Base-by-base conservation (phyloP, 805 yeast species). In the Barnettozyma sp. region DNA sequence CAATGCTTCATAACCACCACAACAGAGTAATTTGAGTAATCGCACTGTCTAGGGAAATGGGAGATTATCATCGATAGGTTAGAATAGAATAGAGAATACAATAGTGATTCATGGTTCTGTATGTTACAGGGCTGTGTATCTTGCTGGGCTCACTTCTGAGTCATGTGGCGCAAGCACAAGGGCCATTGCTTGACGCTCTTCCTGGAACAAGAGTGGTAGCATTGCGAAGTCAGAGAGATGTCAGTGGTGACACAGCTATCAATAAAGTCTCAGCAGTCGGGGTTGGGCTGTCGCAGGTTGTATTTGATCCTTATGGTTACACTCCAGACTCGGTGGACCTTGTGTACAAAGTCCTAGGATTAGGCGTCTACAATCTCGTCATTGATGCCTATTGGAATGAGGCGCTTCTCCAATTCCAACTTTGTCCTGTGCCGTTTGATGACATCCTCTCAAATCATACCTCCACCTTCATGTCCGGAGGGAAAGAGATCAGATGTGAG, bases 321-420 rank as follows among this genome's bases (percentile, higher is more conserved):
- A 58, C 55, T 7, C 26, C 53, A 0, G 44, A 49, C 1, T 46
- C 70, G 0, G 33, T 70, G 9, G 19, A 32, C 1, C 38, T 42
- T 2, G 44, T 70, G 2, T 35, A 46, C 5, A 36, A 43, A 0
- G 32, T 75, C 14, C 44, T 79, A 28, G 46, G 53, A 24, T 54
- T 55, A 2, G 82, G 82, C 0, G 57, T 68, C 1, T 69, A 66
- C 35, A 54, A 65, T 0, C 51, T 76, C n/a, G 55, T 61, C 36
- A 34, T 78, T 4, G 83, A 81, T 48, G 36, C 78, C 19, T 78
- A 76, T 52, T 71, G 74, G 65, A 73, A 71, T 46, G 72, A 70
- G 33, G 46, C 57, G 27, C 56, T 64, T 4, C 34, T 40, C 8
- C 59, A 56, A 38, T 77, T 82, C 74, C 79, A 76, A 44, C 52